A percentile compares a stretch with the other conserved stretches of the same genome.
phyloP scores from a whole-genome alignment of 176 grass and related monocot genomes.

The Chloris gayana region DNA sequence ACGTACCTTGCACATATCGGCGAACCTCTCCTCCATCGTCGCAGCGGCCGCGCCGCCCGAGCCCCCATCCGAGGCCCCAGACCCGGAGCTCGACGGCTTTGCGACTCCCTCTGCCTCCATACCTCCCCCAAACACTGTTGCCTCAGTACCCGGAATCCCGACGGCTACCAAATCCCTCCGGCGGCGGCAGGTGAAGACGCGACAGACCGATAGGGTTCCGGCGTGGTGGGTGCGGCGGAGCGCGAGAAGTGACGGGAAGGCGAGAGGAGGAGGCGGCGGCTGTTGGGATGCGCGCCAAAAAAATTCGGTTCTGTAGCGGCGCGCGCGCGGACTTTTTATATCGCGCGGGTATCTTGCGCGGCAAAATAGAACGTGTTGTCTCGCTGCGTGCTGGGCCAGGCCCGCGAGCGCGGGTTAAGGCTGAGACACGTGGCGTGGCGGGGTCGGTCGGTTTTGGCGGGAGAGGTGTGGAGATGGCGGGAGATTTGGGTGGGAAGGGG shows the following conservation, averaged over 20 bases:
- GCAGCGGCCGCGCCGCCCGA: background rate
- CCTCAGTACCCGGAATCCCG: background rate
- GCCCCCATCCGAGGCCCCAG: background rate
- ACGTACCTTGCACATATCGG: constrained; percentile 50
- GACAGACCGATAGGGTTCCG: constrained; percentile 8
- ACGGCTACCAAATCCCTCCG: background rate
- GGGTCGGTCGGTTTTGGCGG: constrained; percentile 50
- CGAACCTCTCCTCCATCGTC: constrained; percentile 43
- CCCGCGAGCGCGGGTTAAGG: background rate
- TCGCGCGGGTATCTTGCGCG: constrained; percentile 25
- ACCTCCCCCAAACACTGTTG: background rate
- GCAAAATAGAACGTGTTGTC: background rate
- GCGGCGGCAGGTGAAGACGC: constrained; percentile 1
- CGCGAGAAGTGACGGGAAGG: background rate
- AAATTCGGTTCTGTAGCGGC: background rate
- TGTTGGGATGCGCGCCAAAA: constrained; percentile 50
- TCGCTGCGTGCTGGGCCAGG: constrained; percentile 31
- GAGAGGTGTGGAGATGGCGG: constrained; percentile 46
- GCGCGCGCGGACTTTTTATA: constrained; percentile 4
- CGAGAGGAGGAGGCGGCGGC: background rate
- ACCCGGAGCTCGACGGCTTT: constrained; percentile 32
- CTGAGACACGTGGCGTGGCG: background rate
- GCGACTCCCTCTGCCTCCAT: constrained; percentile 35
- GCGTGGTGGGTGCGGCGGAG: background rate
- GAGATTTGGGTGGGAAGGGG: constrained; percentile 33